phyloP scores from a whole-genome alignment of 306 rosid genomes.

The Sicyos baderoa region DNA sequence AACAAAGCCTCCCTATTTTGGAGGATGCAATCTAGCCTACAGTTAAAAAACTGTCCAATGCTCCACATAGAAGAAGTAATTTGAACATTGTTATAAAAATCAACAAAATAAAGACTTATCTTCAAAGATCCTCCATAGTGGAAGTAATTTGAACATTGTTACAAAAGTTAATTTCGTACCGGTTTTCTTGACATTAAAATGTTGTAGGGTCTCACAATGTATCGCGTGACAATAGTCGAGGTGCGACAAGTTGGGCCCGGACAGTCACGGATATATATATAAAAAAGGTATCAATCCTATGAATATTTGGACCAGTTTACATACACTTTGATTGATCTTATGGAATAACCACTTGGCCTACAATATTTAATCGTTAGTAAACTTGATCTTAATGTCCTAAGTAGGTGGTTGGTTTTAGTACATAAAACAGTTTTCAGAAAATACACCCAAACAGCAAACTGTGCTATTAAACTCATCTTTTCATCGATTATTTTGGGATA shows the following conservation, averaged over 20 bases:
- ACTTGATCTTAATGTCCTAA: not conserved
- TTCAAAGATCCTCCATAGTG: not conserved
- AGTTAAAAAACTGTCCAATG: not conserved
- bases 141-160: too few species aligned
- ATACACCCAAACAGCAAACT: not conserved
- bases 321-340: not conserved
- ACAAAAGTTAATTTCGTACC: too few species aligned
- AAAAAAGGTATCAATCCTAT: not conserved
- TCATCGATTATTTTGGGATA: not conserved
- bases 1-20: not conserved
- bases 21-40: not conserved
- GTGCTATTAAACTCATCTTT: not conserved
- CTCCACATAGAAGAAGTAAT: not conserved
- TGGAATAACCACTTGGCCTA: not conserved
- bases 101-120: not conserved
- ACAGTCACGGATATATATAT: too few species aligned
- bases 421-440: not conserved
- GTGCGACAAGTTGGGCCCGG: too few species aligned
- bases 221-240: too few species aligned
- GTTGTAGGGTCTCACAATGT: too few species aligned
- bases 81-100: not conserved
- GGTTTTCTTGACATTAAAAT: too few species aligned
- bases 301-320: not conserved
- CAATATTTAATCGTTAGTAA: not conserved
- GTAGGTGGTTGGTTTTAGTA: not conserved